Evolutionary conservation across 352 stramenopile genomes (phyloP), one percentile per base, ranked within the genome.

Genomic region (Albugo laibachii): DNA sequence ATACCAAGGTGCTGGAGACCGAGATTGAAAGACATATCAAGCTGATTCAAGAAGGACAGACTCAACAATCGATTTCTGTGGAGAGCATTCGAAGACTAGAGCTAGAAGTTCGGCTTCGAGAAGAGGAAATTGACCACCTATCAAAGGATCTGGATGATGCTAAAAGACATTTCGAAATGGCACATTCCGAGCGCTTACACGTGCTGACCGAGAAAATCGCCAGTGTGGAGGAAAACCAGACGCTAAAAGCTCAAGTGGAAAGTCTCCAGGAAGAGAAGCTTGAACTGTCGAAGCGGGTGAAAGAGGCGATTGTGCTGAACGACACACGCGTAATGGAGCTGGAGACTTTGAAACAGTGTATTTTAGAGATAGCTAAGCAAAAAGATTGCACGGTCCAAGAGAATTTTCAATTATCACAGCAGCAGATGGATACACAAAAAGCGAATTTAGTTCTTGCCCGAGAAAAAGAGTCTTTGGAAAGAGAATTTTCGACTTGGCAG

Each of bases 301-400:
- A 83, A 37, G 75, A 88, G 34, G 72, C 66, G 0, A 46, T 83
- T 8, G 80, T 82, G 40, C 82, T 83, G 73, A 83, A 85, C 35
- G 66, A 85, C 35, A 69, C 69, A 1, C 52, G 83, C 13, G 68
- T 70, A 11, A 58, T 69, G 1, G 71, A 59, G 13, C 72, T 75
- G 36, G 73, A 85, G n/a, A 59, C 62, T 10, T 48, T 84, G 2
- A 84, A 83, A 49, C 69, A 80, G 45, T 58, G 75, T 14, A 41
- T 54, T 0, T 59, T 80, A 0, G 61, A 81, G 24, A 41, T 72
- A 1, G 60, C 54, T 3, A 65, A 83, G 56, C 70, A 88, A 24
- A 80, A 80, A 41, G 59, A 69, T 13, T 55, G 66, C 8, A 40
- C 35, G 0, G 34, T 73, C 0, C 58, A 65, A 2, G 52, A 59